phyloP scores from a whole-genome alignment of 163 green algal genomes.

The Chlorella variabilis region DNA sequence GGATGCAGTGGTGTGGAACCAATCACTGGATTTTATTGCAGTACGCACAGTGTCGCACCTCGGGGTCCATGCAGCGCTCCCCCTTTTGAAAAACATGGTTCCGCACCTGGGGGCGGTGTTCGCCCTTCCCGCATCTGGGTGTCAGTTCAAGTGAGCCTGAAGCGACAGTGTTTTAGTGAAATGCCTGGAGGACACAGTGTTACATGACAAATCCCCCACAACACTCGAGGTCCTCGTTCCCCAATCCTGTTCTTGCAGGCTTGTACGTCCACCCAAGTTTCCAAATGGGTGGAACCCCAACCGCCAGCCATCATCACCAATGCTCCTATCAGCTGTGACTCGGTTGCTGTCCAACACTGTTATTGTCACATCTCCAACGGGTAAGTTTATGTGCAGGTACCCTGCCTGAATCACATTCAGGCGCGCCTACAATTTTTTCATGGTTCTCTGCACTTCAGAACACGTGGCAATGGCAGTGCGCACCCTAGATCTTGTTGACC shows the following conservation, averaged over 20 bases:
- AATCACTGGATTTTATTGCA: neutral
- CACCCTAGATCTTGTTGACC: neutral
- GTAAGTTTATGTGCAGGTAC: neutral
- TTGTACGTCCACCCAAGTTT: neutral
- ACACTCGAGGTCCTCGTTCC: neutral
- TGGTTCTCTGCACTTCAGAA: too few relatives aligned
- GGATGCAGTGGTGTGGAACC: slow-evolving; percentile 2
- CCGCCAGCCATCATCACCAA: neutral
- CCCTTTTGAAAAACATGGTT: neutral
- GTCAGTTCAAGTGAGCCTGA: neutral
- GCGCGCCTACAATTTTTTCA: too few relatives aligned
- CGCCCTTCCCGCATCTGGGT: neutral
- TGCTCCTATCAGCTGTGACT: neutral
- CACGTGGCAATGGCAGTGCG: neutral
- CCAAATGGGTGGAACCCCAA: neutral
- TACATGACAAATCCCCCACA: too few relatives aligned
- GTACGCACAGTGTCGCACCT: neutral
- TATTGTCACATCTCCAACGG: neutral
- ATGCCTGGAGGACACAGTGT: too few relatives aligned
- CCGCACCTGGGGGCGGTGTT: neutral
- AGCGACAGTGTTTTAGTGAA: too few relatives aligned
- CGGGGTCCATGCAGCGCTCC: neutral
- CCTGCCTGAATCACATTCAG: too few relatives aligned
- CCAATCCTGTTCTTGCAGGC: too few relatives aligned
- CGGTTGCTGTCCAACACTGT: neutral